phyloP scores from a whole-genome alignment of 75 land plant species.

The Ceratopteris richardii region DNA sequence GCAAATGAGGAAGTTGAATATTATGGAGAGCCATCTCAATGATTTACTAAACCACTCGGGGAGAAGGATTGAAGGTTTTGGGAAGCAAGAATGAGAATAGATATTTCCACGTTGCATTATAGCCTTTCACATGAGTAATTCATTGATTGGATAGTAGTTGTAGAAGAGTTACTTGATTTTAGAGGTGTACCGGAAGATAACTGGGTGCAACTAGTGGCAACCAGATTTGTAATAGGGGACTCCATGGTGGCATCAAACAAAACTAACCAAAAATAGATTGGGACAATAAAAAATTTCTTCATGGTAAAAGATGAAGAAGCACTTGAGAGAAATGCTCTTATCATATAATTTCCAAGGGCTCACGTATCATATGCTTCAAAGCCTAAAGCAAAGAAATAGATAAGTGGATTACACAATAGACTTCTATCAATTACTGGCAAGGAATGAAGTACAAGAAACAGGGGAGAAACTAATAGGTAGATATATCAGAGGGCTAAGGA shows the following conservation, averaged over 20 bases:
- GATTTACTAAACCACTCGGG: too few relatives aligned
- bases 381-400: background rate
- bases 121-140: background rate
- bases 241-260: background rate
- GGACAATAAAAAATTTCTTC: background rate
- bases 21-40: background rate
- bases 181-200: background rate
- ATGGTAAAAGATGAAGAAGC: background rate
- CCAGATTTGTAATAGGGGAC: background rate
- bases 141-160: background rate
- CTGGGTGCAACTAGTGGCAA: background rate
- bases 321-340: background rate
- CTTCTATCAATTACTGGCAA: background rate
- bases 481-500: background rate
- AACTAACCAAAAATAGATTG: background rate
- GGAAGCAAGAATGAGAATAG: background rate
- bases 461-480: background rate
- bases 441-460: background rate
- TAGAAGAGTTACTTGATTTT: background rate
- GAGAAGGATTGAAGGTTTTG: background rate
- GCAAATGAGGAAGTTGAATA: background rate
- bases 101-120: background rate
- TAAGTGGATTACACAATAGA: background rate
- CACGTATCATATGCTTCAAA: background rate
- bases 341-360: background rate